phyloP scores from a whole-genome alignment of 345 rosid genomes.

The Rhodomyrtus tomentosa region DNA sequence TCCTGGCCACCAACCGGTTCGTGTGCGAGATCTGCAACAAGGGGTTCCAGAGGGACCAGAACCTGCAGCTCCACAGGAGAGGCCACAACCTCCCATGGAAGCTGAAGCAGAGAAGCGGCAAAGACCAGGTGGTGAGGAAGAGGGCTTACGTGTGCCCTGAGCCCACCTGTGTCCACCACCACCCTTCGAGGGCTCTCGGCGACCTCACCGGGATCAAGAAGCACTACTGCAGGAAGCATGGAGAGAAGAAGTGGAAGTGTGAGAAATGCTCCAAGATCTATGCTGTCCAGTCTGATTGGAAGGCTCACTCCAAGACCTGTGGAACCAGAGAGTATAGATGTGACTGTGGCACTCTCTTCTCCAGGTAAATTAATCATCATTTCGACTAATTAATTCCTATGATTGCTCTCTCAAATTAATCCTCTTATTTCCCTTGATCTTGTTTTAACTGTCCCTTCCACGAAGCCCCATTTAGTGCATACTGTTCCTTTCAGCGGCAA shows the following conservation, averaged over 20 bases:
- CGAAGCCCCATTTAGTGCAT: background rate
- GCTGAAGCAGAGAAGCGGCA: slow-evolving; percentile 62
- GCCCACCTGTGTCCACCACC: slow-evolving; percentile 73
- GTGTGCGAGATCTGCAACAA: slow-evolving; percentile 94
- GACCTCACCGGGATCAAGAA: slow-evolving; percentile 97
- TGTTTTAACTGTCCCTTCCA: background rate
- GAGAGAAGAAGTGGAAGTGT: slow-evolving; percentile 97
- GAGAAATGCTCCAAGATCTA: slow-evolving; percentile 85
- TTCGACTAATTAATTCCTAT: background rate
- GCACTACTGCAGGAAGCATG: slow-evolving; percentile 86
- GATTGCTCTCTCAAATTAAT: background rate
- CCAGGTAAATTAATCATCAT: slow-evolving; percentile 39
- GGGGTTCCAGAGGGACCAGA: slow-evolving; percentile 94
- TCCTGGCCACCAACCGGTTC: slow-evolving; percentile 79
- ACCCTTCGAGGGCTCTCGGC: slow-evolving; percentile 87
- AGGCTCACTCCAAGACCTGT: slow-evolving; percentile 92
- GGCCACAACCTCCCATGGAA: slow-evolving; percentile 98
- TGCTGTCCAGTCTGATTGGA: slow-evolving; percentile 97
- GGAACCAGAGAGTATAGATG: slow-evolving; percentile 92
- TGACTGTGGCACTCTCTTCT: slow-evolving; percentile 91
- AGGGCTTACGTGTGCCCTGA: slow-evolving; percentile 78
- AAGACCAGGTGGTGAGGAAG: slow-evolving; percentile 19
- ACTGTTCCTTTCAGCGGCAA: background rate
- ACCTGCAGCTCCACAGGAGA: slow-evolving; percentile 89
- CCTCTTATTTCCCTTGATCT: background rate